A percentile compares a stretch with the other conserved stretches of the same genome.
These are phyloP conservation scores for Rhizophora apiculata DNA, from an alignment of 345 rosid species.

Conservation along the genomic window DNA sequence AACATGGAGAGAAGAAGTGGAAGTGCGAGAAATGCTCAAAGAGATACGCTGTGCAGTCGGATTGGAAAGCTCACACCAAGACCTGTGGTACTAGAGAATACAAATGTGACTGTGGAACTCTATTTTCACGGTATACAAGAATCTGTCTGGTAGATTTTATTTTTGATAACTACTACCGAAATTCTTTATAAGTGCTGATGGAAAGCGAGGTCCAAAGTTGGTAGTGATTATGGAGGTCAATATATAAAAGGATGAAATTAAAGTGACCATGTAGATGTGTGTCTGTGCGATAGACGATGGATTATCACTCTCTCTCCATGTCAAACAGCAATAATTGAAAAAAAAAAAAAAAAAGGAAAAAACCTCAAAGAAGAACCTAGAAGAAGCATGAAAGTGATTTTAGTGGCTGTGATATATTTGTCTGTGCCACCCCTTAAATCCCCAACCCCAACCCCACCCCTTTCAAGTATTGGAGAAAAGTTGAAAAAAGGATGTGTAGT, in stretches of 20 bases:
- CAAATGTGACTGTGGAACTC: slow-evolving; percentile 89
- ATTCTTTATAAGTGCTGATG: background rate
- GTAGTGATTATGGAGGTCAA: background rate
- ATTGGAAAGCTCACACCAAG: slow-evolving; percentile 97
- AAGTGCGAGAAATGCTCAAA: slow-evolving; percentile 94
- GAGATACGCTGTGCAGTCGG: slow-evolving; percentile 94
- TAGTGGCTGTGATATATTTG: slow-evolving; percentile 19
- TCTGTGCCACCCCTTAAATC: background rate
- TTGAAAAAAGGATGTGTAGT: background rate
- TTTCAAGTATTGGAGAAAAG: background rate
- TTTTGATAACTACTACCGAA: background rate
- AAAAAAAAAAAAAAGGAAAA: background rate
- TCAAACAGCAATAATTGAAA: background rate
- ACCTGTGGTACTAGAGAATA: slow-evolving; percentile 97
- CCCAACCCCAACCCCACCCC: no score
- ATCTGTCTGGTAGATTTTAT: background rate
- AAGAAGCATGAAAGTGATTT: slow-evolving; percentile 14
- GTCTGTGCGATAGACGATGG: slow-evolving; percentile 3
- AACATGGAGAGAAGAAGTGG: slow-evolving; percentile 98
- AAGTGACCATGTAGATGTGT: slow-evolving; percentile 6
- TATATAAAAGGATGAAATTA: slow-evolving; percentile 13
- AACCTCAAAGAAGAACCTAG: slow-evolving; percentile 9
- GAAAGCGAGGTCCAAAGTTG: background rate
- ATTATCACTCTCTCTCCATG: background rate
- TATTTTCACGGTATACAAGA: slow-evolving; percentile 67